Conservation (phyloP, 2,329 filamentous ascomycete genomes). For the Triangularia setosa region DNA sequence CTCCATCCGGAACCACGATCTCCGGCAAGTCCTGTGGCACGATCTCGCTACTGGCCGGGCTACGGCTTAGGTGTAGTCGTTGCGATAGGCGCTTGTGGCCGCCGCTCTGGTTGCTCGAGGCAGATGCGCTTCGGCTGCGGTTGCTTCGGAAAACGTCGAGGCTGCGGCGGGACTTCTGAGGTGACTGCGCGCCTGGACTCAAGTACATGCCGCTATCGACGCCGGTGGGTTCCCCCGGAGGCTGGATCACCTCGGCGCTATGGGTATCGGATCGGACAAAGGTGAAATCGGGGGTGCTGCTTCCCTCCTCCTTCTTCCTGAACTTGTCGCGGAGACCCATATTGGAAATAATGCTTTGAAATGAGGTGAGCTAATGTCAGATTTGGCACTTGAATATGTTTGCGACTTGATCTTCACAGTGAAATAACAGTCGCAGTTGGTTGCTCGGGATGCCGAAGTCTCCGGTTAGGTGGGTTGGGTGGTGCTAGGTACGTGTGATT, state of each 20-base stretch:
- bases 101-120: constrained; percentile 38
- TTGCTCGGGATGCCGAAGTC: not conserved
- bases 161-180: constrained; percentile 28
- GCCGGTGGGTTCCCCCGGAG: constrained; percentile 44
- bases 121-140: constrained; percentile 48
- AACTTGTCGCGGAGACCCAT: constrained; percentile 54
- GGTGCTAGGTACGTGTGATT: not conserved
- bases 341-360: not conserved
- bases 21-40: constrained; percentile 77
- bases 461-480: not conserved
- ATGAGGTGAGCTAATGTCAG: not conserved
- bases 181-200: constrained; percentile 19
- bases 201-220: constrained; percentile 26
- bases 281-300: constrained; percentile 62
- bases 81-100: constrained; percentile 58
- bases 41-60: constrained; percentile 61
- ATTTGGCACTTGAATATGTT: not conserved
- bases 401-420: not conserved
- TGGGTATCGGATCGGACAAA: constrained; percentile 83
- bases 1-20: constrained; percentile 51
- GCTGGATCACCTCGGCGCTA: constrained; percentile 72
- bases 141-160: constrained; percentile 33
- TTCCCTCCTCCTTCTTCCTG: constrained; percentile 48
- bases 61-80: constrained; percentile 62
- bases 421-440: not conserved